Evolutionary conservation across 2,329 filamentous ascomycete genomes (phyloP), one percentile per base, ranked within the genome.

Genomic region (Botrytis byssoidea): DNA sequence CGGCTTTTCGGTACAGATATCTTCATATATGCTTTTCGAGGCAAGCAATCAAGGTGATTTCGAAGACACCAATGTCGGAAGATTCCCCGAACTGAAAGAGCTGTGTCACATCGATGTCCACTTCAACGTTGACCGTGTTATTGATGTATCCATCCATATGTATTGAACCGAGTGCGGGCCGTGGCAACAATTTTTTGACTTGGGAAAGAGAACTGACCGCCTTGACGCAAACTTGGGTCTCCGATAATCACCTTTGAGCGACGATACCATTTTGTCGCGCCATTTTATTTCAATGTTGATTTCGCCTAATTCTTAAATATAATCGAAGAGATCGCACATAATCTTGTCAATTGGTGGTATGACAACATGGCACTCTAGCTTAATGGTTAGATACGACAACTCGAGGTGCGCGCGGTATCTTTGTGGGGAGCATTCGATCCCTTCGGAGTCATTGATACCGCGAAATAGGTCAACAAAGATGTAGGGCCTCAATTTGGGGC

Each of bases 371-470:
- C 32, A 40, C 4, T 37, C 65, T 67, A 40, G 65, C 65, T 40
- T 22, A 22, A 40, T 32, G 32, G 46, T 67, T 55, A 40, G 65
- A 22, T 35, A 29, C 65, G 35, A 40, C 35, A 67, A 67, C 25
- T 67, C 44, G 46, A 67, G 32, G 35, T 51, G 29, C 44, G 46
- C 18, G 46, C 37, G 60, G 32, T 55, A 55, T 67, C 65, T 55
- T 40, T 67, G 32, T 55, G 46, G 46, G 32, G 16, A 55, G 46
- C 25, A 68, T 40, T 68, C 46, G 25, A 29, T 67, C 32, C 46
- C 65, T 67, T 67, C 65, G 65, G 46, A 55, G 46, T 67, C 65
- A 40, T 35, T 18, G 65, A 67, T 40, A 67, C 44, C 32, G 25
- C 14, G 32, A 67, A 48, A 37, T 37, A 51, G 29, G 22, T 37